Evolutionary conservation across 2,329 filamentous ascomycete species (phyloP).

Genomic region (Acrodontium crateriforme): DNA sequence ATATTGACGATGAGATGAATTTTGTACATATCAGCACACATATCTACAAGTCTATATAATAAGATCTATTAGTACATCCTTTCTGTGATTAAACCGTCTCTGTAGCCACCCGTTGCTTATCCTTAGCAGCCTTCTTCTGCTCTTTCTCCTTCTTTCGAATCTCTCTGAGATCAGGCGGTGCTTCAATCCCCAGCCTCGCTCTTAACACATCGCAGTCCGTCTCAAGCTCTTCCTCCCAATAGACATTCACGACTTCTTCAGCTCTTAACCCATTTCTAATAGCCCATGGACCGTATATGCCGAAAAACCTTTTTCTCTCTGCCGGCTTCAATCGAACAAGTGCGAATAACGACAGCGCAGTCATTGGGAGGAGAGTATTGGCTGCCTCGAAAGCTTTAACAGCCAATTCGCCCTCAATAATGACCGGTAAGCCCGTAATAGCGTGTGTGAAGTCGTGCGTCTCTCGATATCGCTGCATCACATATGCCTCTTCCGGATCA

Average conservation of each 20-base stretch:
- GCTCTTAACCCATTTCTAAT: conserved; percentile 63
- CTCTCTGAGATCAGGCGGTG: conserved; percentile 70
- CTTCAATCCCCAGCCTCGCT: conserved; percentile 65
- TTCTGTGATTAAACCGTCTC: no score
- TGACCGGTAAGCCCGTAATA: conserved; percentile 74
- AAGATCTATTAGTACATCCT: no score
- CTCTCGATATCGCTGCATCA: conserved; percentile 95
- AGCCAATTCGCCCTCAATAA: conserved; percentile 94
- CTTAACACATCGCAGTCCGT: conserved; percentile 68
- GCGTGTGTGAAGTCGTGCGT: conserved; percentile 98
- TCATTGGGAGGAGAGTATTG: conserved; percentile 92
- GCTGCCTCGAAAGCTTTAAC: conserved; percentile 96
- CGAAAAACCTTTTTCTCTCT: conserved; percentile 54
- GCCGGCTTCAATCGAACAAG: conserved; percentile 48
- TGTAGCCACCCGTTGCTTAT: conserved; percentile 42
- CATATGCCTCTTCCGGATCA: conserved; percentile 89
- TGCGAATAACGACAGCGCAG: conserved; percentile 70
- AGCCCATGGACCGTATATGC: conserved; percentile 80
- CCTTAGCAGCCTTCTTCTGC: conserved; percentile 52
- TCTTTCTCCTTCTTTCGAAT: conserved; percentile 59
- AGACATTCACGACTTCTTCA: conserved; percentile 83
- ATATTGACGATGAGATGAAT: no score
- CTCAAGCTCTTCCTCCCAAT: conserved; percentile 91
- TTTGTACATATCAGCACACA: no score
- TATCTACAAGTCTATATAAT: no score